Base-by-base conservation (phyloP, 225 moss, liverwort and hornwort species). In the Rhytidiadelphus loreus region DNA sequence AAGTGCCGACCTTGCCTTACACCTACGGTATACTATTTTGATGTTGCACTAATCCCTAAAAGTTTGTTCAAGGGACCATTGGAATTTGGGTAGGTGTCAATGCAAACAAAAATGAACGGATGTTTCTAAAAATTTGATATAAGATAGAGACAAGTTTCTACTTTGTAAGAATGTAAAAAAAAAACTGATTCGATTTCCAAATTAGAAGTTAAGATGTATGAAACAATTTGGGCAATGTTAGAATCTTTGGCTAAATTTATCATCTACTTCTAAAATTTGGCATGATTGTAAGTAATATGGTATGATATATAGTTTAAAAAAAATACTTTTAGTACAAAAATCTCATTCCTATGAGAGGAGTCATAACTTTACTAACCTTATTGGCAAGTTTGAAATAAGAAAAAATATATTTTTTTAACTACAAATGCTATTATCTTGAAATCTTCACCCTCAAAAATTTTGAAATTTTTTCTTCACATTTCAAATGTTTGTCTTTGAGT, bases 121-220 rank as follows among this genome's bases (percentile, higher is more conserved):
- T 71, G 16, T 11, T 30, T 74, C 1, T 2, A 3, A 46, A 46
- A 48, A 74, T 30, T 74, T 74, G 46, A 74, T 0, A 11, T 4
- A 30, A 30, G 11, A 74, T 17, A 0, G 7, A 16, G 11, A 29
- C 11, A 72, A 44, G 17, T 10, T 16, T 72, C 9, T 0, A 3
- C 4, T 44, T 44, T 44, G 28, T 28, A 3, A 10, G 17, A 70
- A 41, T 25, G 14, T 41, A 25, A 25, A 25, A 3, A 15, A 25
- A 25, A 37, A 11, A 10, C 0, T 3, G 0, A 0, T 39, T 7
- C 3, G 39, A 5, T 26, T 15, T 26, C 16, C 1, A 41, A 1
- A 41, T 70, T 2, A 39, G 1, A 13, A 69, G 0, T 13, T 39
- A 23, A 69, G 39, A 0, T 69, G 2, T 0, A 7, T 2, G 15